Conservation (phyloP, 1,284 basidiomycete species). For the Tilletia caries region DNA sequence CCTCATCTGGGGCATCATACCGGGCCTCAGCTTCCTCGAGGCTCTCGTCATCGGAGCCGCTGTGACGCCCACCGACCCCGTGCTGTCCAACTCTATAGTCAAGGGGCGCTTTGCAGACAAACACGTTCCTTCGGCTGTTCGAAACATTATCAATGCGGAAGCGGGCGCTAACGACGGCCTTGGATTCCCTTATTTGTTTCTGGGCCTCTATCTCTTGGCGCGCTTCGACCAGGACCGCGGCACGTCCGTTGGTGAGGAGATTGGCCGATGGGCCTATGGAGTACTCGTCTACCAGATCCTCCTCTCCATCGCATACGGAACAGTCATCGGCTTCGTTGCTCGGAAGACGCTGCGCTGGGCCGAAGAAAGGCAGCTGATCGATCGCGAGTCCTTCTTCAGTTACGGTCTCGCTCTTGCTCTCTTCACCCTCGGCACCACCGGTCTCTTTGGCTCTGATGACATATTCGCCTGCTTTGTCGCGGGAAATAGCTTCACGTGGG, state of each 20-base stretch:
- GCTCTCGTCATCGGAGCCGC: slow-evolving; percentile 54
- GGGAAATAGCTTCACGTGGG: slow-evolving; percentile 55
- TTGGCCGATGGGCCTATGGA: slow-evolving; percentile 55
- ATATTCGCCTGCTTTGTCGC: slow-evolving; percentile 56
- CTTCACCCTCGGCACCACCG: slow-evolving; percentile 55
- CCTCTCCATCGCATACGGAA: slow-evolving; percentile 52
- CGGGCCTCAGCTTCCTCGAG: slow-evolving; percentile 53
- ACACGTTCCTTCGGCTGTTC: slow-evolving; percentile 53
- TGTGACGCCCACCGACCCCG: slow-evolving; percentile 56
- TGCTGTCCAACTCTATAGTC: slow-evolving; percentile 53
- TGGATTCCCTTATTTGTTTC: slow-evolving; percentile 45
- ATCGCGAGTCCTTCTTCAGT: slow-evolving; percentile 53
- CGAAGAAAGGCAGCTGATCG: slow-evolving; percentile 51
- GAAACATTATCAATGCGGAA: slow-evolving; percentile 55
- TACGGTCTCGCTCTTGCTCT: slow-evolving; percentile 56
- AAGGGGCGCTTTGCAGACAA: slow-evolving; percentile 55
- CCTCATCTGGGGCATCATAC: slow-evolving; percentile 53
- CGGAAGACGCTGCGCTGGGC: slow-evolving; percentile 54
- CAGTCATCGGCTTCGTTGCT: slow-evolving; percentile 54
- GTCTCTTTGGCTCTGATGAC: slow-evolving; percentile 56
- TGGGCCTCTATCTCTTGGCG: slow-evolving; percentile 53
- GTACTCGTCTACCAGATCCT: slow-evolving; percentile 55
- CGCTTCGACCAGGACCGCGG: slow-evolving; percentile 34
- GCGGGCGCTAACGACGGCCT: slow-evolving; percentile 56
- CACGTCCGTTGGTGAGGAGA: slow-evolving; percentile 41